phyloP scores from a whole-genome alignment of 371 early-diverging fungal species.

The Zancudomyces culisetae region DNA sequence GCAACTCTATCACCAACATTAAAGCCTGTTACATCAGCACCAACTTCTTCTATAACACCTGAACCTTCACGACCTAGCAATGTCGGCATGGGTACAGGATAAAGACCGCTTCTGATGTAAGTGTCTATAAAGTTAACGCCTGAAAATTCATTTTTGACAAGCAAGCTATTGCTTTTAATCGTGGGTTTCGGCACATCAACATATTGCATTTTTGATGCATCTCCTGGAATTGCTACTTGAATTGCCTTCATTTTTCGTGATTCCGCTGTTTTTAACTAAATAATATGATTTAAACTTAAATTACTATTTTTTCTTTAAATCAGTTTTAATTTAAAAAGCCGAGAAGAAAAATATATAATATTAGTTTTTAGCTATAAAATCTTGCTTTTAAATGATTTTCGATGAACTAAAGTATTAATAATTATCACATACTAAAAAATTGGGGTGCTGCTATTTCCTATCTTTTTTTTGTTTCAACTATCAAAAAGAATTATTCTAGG shows the following conservation, averaged over 20 bases:
- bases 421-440: too few species aligned
- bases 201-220: constrained; percentile 23
- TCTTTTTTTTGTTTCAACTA: too few species aligned
- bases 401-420: too few species aligned
- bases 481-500: too few species aligned
- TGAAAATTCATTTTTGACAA: constrained; percentile 57
- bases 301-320: neutral
- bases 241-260: neutral
- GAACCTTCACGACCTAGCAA: constrained; percentile 67
- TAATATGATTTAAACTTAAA: neutral
- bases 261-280: neutral
- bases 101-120: constrained; percentile 75
- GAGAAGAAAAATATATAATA: too few species aligned
- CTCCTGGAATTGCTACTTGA: neutral
- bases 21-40: constrained; percentile 33
- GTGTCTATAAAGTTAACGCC: constrained; percentile 92
- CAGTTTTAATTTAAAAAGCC: neutral
- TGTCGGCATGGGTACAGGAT: constrained; percentile 44
- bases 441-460: too few species aligned
- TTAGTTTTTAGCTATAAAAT: too few species aligned
- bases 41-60: constrained; percentile 60
- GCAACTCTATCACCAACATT: constrained; percentile 74
- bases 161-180: constrained; percentile 30
- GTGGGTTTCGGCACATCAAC: constrained; percentile 29
- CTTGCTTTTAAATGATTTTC: too few species aligned